Evolutionary conservation across 495 filamentous ascomycete genomes (phyloP).

Genomic region (Penicillium bovifimosum): DNA sequence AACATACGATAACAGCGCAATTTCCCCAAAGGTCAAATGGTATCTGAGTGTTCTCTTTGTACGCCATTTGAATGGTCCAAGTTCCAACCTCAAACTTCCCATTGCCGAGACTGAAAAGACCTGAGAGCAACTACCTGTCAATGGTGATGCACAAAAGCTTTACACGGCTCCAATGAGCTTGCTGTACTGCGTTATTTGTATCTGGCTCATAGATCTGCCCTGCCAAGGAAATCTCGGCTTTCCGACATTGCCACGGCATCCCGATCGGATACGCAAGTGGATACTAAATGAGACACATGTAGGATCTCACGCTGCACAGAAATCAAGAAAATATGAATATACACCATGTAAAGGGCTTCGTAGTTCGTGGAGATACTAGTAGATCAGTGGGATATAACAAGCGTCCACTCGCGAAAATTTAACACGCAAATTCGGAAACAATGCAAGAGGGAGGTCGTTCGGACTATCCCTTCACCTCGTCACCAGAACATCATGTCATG

Average conservation of each 20-base stretch:
- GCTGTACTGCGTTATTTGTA: neutral
- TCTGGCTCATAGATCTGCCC: neutral
- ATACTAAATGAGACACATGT: neutral
- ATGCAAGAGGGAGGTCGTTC: neutral
- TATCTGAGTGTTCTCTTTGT: neutral
- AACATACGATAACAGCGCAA: neutral
- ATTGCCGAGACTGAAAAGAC: neutral
- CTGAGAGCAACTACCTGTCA: neutral
- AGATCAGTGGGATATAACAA: slow-evolving; percentile 18
- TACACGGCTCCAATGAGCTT: neutral
- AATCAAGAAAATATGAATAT: slow-evolving; percentile 28
- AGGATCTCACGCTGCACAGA: neutral
- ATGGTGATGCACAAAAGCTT: neutral
- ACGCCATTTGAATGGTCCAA: neutral
- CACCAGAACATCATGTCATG: slow-evolving; percentile 12
- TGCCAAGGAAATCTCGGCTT: neutral
- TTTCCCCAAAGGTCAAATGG: neutral
- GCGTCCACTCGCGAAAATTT: slow-evolving; percentile 1
- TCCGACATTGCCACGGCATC: neutral
- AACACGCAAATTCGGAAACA: neutral
- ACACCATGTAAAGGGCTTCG: slow-evolving; percentile 35
- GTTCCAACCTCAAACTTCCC: too few species aligned
- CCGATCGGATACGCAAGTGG: neutral
- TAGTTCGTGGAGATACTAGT: slow-evolving; percentile 28
- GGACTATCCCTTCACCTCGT: slow-evolving; percentile 1